Evolutionary conservation across 2,329 filamentous ascomycete species (phyloP).

Genomic region (Sporothrix schenckii): DNA sequence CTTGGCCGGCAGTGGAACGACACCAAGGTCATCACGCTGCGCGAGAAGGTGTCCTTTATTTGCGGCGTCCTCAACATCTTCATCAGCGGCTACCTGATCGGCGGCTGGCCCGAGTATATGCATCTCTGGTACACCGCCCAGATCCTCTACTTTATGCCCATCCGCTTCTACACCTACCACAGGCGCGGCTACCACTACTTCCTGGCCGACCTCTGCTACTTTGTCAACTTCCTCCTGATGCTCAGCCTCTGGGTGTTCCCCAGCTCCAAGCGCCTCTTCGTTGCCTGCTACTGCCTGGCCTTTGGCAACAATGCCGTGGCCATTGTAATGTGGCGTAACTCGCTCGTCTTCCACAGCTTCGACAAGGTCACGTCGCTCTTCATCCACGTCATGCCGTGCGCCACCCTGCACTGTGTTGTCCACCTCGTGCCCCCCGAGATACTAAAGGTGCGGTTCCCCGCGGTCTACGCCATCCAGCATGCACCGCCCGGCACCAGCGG

Average conservation of each 20-base stretch:
- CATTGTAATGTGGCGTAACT: conserved; percentile 99
- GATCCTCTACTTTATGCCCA: conserved; percentile 93
- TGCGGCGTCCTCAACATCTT: conserved; percentile 97
- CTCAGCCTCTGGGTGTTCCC: conserved; percentile 90
- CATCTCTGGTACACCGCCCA: conserved; percentile 91
- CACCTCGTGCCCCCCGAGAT: conserved; percentile 71
- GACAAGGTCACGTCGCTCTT: conserved; percentile 99
- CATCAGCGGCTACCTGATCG: conserved; percentile 90
- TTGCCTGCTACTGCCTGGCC: conserved; percentile 86
- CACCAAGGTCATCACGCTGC: conserved; percentile 80
- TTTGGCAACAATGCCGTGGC: conserved; percentile 97
- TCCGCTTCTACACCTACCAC: conserved; percentile 89
- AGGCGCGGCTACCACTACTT: conserved; percentile 95
- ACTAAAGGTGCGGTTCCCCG: conserved; percentile 75
- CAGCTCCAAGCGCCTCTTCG: conserved; percentile 85
- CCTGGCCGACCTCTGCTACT: conserved; percentile 95
- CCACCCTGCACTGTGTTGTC: conserved; percentile 86
- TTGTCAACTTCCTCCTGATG: conserved; percentile 85
- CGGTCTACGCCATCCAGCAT: conserved; percentile 77
- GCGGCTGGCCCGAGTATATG: conserved; percentile 81
- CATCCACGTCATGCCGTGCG: conserved; percentile 99
- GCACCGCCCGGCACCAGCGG: conserved; percentile 70
- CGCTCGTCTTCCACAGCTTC: conserved; percentile 95
- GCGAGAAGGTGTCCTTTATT: conserved; percentile 96
- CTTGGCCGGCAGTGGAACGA: conserved; percentile 86